Evolutionary conservation across 495 filamentous ascomycete genomes (phyloP), one percentile per base, ranked within the genome.

Genomic region (Hypoxylon trugodes): DNA sequence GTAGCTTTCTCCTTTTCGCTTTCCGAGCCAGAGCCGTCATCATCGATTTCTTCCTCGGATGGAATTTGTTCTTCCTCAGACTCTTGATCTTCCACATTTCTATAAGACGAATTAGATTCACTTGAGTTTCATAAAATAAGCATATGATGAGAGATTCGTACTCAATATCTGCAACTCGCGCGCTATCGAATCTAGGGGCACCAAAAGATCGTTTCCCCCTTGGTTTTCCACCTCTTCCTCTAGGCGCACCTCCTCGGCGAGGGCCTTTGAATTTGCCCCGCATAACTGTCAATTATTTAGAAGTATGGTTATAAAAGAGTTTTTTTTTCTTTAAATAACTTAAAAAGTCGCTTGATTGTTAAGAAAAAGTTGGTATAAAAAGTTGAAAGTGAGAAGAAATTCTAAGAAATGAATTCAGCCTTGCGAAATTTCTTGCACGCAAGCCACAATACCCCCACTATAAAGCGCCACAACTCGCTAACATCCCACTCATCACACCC

Each of bases 71-170:
- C 68, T 4, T 72, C 73, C 16, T 73, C 65, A 10, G 77, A 77
- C 21, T 77, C 79, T 30, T 86, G 83, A 22, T 78, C 77, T 45
- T 79, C 82, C 12, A 73, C 69, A 18, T 73, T 72, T 16, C 69
- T 72, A 35, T 8, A n/a, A 30, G 3, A 19, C 12, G 3, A 16
- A 45, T 79, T 74, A 47, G 64, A 32, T 30, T 30, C 10, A 5
- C 28, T 5, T 30, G 4, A 48, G 8, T 6, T 35, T 15, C 36
- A 18, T 28, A 15, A 6, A 30, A 36, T 35, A 40, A 22, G 19
- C 22, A 26, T 8, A 22, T 18, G n/a, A 57, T 3, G 22, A 21
- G 12, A n/a, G n/a, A n/a, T n/a, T 9, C 69, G 51, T 49, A 72
- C 69, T 67, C 62, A 21, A 65, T 41, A 25, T 65, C 63, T 36